Evolutionary conservation across 176 grass and related monocot species (phyloP), one percentile per base, ranked within the genome.

Genomic region (Tuctoria greenei): DNA sequence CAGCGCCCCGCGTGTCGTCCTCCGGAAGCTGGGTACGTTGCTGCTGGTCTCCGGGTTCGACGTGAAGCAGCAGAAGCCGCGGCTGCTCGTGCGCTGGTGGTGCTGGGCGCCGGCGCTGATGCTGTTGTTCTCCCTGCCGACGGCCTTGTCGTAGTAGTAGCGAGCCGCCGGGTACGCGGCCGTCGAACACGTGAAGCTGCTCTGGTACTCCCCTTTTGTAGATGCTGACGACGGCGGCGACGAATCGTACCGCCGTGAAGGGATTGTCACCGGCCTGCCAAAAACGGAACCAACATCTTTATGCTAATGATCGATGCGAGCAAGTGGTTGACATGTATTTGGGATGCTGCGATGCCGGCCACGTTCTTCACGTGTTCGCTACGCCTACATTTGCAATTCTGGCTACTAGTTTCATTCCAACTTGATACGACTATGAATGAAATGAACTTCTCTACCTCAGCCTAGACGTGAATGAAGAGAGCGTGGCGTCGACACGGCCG

Each of bases 381-480:
- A 63, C 35, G 41, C 61, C 28, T 21, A 28, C 59, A 35, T 23
- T 31, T 15, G 35, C 28, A 45, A 8, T 61, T 76, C 24, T 63
- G 51, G 27, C 46, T 72, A 44, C 42, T 13, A 12, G 42, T 44
- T 43, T 9, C 35, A n/a, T 11, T 58, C 4, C 1, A 23, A 55
- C 20, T 9, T 0, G 8, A 11, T 25, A 51, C 7, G 10, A 80
- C 18, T 64, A 72, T 55, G 45, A 16, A 31, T 31, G 31, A 18
- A 50, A 3, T 41, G 20, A 74, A 21, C 8, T 43, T 42, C 66
- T 75, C 70, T 75, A 98, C 95, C 95, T 94, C 47, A 98, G 88
- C 65, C 91, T 94, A 10, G 95, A 89, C 4, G 89, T 81, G 74
- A 92, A 97, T 14, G 86, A 89, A 55, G 88, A 85, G 58, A 98